phyloP scores from a whole-genome alignment of 805 yeast species.

The Candida andamanensis region DNA sequence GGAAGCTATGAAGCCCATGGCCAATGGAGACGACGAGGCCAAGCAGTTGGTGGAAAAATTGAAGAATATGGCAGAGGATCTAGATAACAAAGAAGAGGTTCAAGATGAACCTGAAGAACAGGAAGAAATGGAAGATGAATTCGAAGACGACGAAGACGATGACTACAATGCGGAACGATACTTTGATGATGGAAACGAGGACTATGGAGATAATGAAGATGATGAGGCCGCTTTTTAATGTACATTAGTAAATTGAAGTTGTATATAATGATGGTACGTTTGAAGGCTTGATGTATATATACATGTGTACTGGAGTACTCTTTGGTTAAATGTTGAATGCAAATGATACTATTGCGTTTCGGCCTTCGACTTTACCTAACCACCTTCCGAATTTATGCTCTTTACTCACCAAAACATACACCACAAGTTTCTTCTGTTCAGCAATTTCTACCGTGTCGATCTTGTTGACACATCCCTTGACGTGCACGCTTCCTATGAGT shows the following conservation, averaged over 20 bases:
- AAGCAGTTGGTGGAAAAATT: slow-evolving; percentile 40
- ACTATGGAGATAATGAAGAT: slow-evolving; percentile 56
- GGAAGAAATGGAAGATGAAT: slow-evolving; percentile 61
- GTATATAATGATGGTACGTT: too few species aligned
- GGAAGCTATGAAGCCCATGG: slow-evolving; percentile 18
- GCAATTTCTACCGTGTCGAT: slow-evolving; percentile 55
- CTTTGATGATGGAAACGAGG: slow-evolving; percentile 65
- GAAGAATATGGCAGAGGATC: slow-evolving; percentile 48
- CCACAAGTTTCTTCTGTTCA: slow-evolving; percentile 45
- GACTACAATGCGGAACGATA: slow-evolving; percentile 78
- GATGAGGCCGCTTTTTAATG: slow-evolving; percentile 60
- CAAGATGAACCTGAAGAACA: slow-evolving; percentile 47
- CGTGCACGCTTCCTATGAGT: slow-evolving; percentile 52
- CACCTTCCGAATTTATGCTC: slow-evolving; percentile 91
- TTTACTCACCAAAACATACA: slow-evolving; percentile 65
- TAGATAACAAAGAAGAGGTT: slow-evolving; percentile 66
- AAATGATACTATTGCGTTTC: slow-evolving; percentile 58
- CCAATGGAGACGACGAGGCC: slow-evolving; percentile 33
- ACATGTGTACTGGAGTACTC: too few species aligned
- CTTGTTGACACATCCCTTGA: slow-evolving; percentile 65
- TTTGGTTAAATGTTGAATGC: slow-evolving; percentile 28
- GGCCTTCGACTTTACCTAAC: slow-evolving; percentile 55
- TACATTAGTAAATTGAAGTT: too few species aligned
- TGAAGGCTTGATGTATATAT: too few species aligned
- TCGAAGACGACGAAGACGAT: slow-evolving; percentile 70